Conservation (phyloP, 805 yeast genomes). For the Naumovozyma castellii region DNA sequence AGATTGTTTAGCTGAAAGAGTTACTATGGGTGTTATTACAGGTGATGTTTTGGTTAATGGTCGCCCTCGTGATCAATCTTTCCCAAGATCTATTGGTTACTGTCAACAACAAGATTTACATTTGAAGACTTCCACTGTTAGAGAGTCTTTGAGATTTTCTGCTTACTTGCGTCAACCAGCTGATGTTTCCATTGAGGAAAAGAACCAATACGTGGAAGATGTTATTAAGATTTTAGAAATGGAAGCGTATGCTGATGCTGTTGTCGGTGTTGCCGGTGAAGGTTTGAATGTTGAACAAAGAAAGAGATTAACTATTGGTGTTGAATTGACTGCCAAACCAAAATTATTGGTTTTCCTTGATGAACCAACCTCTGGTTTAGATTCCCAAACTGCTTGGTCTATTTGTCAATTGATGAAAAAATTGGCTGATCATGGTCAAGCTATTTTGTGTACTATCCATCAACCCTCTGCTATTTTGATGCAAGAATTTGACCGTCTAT, state of each 20-base stretch:
- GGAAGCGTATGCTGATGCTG: constrained; percentile 57
- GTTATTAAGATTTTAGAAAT: constrained; percentile 55
- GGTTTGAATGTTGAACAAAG: constrained; percentile 58
- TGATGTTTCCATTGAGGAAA: constrained; percentile 42
- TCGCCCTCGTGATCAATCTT: constrained; percentile 46
- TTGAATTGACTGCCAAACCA: constrained; percentile 59
- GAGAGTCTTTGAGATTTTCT: constrained; percentile 60
- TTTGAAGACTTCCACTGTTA: constrained; percentile 53
- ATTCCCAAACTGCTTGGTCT: constrained; percentile 62
- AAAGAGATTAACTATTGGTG: constrained; percentile 56
- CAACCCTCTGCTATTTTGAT: constrained; percentile 77
- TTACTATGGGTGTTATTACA: constrained; percentile 60
- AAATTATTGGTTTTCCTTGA: constrained; percentile 50
- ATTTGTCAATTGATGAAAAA: constrained; percentile 52
- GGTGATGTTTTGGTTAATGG: constrained; percentile 65
- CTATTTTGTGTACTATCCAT: constrained; percentile 67
- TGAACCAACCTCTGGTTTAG: constrained; percentile 63
- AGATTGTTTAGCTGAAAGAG: constrained; percentile 62
- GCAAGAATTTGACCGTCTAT: constrained; percentile 67
- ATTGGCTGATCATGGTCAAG: constrained; percentile 52
- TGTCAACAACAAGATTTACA: constrained; percentile 75
- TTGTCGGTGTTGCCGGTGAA: constrained; percentile 67
- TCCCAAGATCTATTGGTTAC: constrained; percentile 56
- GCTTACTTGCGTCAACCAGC: constrained; percentile 61
- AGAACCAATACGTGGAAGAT: constrained; percentile 56